These are phyloP conservation scores for Apiotrichum domesticum DNA, from an alignment of 1,284 basidiomycete genomes.

Conservation along the genomic window DNA sequence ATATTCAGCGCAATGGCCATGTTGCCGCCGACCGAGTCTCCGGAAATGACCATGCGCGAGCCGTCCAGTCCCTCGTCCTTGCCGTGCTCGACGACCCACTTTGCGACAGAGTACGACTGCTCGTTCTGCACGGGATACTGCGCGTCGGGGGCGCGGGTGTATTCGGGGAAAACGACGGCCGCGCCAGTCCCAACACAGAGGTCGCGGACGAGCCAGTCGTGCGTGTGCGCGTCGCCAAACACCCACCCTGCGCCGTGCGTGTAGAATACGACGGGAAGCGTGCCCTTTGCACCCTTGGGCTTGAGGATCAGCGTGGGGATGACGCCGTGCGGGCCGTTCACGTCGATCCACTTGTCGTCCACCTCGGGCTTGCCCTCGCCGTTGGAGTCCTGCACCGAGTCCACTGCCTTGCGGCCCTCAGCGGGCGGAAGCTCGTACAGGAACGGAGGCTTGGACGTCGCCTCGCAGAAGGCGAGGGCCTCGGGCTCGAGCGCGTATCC, in stretches of 20 bases:
- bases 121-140: slow-evolving; percentile 13
- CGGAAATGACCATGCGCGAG: slow-evolving; percentile 7
- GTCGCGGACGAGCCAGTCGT: slow-evolving; percentile 14
- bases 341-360: slow-evolving; percentile 16
- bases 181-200: slow-evolving; percentile 12
- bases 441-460: slow-evolving; percentile 9
- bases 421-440: slow-evolving; percentile 13
- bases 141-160: slow-evolving; percentile 10
- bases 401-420: slow-evolving; percentile 12
- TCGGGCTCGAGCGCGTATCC: slow-evolving; percentile 12
- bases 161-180: slow-evolving; percentile 16
- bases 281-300: slow-evolving; percentile 8
- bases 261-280: slow-evolving; percentile 15
- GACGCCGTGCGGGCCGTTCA: not conserved
- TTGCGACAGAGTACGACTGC: slow-evolving; percentile 11
- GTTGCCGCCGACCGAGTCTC: slow-evolving; percentile 15
- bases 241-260: slow-evolving; percentile 17
- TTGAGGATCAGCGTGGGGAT: slow-evolving; percentile 9
- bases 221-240: slow-evolving; percentile 15
- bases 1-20: slow-evolving; percentile 14
- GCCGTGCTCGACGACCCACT: slow-evolving; percentile 13
- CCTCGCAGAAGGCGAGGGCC: slow-evolving; percentile 10
- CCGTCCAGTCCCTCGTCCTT: slow-evolving; percentile 8
- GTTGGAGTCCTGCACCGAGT: slow-evolving; percentile 5
- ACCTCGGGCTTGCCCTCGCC: slow-evolving; percentile 8